Conservation (phyloP, 164 flowering plant species). For the Magnolia kwangsiensis region DNA sequence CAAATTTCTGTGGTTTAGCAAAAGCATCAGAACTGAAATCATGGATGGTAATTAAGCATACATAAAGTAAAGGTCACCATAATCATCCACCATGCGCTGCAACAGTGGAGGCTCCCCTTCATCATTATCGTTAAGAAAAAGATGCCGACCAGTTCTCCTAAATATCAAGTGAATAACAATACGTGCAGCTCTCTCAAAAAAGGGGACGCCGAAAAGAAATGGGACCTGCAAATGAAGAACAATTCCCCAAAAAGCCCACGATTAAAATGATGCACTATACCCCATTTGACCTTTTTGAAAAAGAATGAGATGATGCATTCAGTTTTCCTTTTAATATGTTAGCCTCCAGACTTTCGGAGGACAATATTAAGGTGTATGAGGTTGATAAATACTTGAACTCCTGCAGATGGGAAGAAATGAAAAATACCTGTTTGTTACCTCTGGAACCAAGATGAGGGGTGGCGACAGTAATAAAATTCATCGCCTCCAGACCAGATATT, state of each 20-base stretch:
- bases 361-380: not conserved
- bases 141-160: conserved; percentile 93
- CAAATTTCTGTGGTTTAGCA: not conserved
- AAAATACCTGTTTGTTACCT: conserved; percentile 89
- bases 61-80: conserved; percentile 62
- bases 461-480: conserved; percentile 92
- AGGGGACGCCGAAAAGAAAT: conserved; percentile 81
- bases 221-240: conserved; percentile 65
- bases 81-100: conserved; percentile 72
- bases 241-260: not conserved
- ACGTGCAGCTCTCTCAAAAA: conserved; percentile 66
- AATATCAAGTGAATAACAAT: conserved; percentile 74
- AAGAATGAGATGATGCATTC: not conserved
- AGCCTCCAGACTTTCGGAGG: not conserved
- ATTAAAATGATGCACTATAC: not conserved
- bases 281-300: not conserved
- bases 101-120: conserved; percentile 82
- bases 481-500: conserved; percentile 78
- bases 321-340: not conserved
- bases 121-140: conserved; percentile 79
- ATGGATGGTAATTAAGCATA: conserved; percentile 24
- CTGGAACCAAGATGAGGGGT: conserved; percentile 98
- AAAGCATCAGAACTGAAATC: not conserved
- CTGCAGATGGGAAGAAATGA: not conserved
- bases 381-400: not conserved